Evolutionary conservation across 768 basidiomycete species (phyloP).

Genomic region (Boletus rubroflammeus): DNA sequence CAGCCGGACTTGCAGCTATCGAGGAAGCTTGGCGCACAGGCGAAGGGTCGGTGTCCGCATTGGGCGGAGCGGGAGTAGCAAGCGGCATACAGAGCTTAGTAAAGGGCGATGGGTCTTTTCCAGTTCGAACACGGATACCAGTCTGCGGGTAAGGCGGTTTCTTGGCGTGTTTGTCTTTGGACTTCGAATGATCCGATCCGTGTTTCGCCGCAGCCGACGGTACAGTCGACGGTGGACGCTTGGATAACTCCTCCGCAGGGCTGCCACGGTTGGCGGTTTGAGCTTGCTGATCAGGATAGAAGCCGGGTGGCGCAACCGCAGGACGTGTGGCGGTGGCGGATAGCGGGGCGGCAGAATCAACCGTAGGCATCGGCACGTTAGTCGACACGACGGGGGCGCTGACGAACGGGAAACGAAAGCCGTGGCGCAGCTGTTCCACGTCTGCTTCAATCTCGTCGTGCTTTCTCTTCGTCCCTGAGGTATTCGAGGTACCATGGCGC

Average conservation of each 20-base stretch:
- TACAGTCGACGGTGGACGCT: slow-evolving; percentile 7
- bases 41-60: slow-evolving; percentile 9
- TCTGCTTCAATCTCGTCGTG: slow-evolving; percentile 39
- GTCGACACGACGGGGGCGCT: slow-evolving; percentile 30
- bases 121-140: slow-evolving; percentile 46
- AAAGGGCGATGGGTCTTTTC: slow-evolving; percentile 30
- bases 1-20: slow-evolving; percentile 7
- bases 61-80: slow-evolving; percentile 9
- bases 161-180: slow-evolving; percentile 42
- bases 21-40: slow-evolving; percentile 9
- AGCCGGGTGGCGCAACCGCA: not conserved
- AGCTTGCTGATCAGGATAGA: not conserved
- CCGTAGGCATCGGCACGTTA: not conserved
- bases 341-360: not conserved
- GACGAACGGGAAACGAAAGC: slow-evolving; percentile 45
- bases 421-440: slow-evolving; percentile 24
- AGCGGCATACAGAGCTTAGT: slow-evolving; percentile 7
- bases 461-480: slow-evolving; percentile 42
- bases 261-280: not conserved
- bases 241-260: slow-evolving; percentile 14
- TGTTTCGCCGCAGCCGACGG: slow-evolving; percentile 11
- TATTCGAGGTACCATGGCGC: slow-evolving; percentile 13
- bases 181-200: slow-evolving; percentile 22
- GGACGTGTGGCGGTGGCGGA: not conserved
- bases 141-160: slow-evolving; percentile 40